phyloP scores from a whole-genome alignment of 148 eudicot genomes.

The Hydrangea macrophylla region DNA sequence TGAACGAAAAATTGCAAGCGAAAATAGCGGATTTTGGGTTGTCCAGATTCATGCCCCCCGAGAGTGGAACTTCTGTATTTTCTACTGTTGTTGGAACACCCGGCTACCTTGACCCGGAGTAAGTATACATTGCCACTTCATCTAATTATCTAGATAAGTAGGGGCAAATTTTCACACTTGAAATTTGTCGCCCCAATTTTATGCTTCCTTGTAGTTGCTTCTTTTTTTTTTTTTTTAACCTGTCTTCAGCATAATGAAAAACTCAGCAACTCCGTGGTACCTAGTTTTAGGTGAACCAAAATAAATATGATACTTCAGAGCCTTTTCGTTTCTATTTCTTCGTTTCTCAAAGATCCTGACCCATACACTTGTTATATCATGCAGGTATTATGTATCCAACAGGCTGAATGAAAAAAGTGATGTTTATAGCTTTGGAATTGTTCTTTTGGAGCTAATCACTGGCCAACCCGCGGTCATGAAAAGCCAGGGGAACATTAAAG shows the following conservation, averaged over 20 bases:
- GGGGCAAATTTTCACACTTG: too few relatives aligned
- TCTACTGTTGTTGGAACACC: constrained; percentile 4
- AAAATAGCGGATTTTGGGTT: constrained; percentile 7
- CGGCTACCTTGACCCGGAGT: constrained; percentile 7
- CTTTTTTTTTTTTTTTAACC: too few relatives aligned
- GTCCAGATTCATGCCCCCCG: background rate
- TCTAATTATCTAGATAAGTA: too few relatives aligned
- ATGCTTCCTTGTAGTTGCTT: too few relatives aligned
- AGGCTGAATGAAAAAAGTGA: constrained; percentile 1
- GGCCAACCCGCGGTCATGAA: background rate
- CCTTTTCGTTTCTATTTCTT: background rate
- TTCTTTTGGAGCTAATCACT: constrained; percentile 10
- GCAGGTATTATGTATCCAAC: background rate
- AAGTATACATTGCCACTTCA: too few relatives aligned
- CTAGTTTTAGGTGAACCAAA: background rate
- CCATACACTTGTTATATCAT: too few relatives aligned
- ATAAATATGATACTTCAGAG: background rate
- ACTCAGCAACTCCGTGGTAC: too few relatives aligned
- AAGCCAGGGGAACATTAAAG: background rate
- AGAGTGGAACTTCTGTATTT: background rate
- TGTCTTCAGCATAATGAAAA: too few relatives aligned
- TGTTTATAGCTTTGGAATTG: constrained; percentile 11
- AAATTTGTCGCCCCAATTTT: too few relatives aligned
- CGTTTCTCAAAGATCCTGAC: too few relatives aligned
- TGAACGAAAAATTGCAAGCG: constrained; percentile 4